Evolutionary conservation across 2,329 filamentous ascomycete genomes (phyloP).

Genomic region (Cladosporium colombiae): DNA sequence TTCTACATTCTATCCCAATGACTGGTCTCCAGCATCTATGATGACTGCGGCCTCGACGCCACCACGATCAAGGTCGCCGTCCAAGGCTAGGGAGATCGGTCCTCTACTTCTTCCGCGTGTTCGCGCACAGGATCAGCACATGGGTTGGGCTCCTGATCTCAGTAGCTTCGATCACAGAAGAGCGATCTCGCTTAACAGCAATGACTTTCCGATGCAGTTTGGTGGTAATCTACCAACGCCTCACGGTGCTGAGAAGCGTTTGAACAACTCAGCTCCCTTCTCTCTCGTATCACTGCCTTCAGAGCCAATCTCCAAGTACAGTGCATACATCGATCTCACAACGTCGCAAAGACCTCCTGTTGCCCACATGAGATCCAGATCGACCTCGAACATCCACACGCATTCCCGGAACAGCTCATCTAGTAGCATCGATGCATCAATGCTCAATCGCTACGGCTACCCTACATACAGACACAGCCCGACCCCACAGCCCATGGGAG

Average conservation of each 20-base stretch:
- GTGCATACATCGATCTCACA: conserved; percentile 25
- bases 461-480: conserved; percentile 66
- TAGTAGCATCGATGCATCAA: conserved; percentile 37
- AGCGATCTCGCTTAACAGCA: conserved; percentile 34
- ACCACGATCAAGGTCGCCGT: conserved; percentile 29
- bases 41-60: conserved; percentile 36
- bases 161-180: conserved; percentile 29
- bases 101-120: conserved; percentile 33
- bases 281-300: conserved; percentile 20
- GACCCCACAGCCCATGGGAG: conserved; percentile 37
- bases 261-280: conserved; percentile 30
- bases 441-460: conserved; percentile 66
- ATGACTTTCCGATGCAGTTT: conserved; percentile 31
- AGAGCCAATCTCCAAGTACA: conserved; percentile 24
- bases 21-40: conserved; percentile 36
- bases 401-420: conserved; percentile 37
- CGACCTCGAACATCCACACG: conserved; percentile 30
- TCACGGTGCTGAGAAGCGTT: conserved; percentile 27
- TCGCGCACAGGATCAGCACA: conserved; percentile 32
- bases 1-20: conserved; percentile 29
- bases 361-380: conserved; percentile 31
- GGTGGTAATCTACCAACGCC: conserved; percentile 27
- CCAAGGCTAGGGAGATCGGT: conserved; percentile 33
- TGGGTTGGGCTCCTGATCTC: conserved; percentile 24
- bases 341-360: conserved; percentile 28